Conservation (phyloP, 176 grass and related monocot genomes). For the Tillandsia leiboldiana region DNA sequence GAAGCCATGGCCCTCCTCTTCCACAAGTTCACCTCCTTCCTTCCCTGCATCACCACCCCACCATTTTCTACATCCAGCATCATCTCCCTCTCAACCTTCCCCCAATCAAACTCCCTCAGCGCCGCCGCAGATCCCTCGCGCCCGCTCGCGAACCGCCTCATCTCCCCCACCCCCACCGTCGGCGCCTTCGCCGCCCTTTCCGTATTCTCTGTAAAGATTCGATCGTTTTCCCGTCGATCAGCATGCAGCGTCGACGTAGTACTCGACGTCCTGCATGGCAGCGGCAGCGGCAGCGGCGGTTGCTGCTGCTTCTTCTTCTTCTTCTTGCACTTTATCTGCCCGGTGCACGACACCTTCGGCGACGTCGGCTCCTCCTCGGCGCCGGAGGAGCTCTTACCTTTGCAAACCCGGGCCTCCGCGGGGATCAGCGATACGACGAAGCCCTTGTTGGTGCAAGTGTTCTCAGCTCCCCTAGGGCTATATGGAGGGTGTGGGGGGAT, state of each 20-base stretch:
- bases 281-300: neutral
- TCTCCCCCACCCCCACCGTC: conserved; percentile 39
- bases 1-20: conserved; percentile 52
- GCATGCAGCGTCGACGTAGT: too few species aligned
- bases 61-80: conserved; percentile 7
- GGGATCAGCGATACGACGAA: conserved; percentile 66
- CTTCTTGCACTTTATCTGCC: conserved; percentile 63
- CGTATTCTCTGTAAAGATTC: too few species aligned
- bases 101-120: conserved; percentile 74
- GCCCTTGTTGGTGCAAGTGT: conserved; percentile 44
- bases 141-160: conserved; percentile 79
- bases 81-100: conserved; percentile 12
- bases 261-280: too few species aligned
- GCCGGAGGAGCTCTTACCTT: conserved; percentile 12
- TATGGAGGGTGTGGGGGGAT: conserved; percentile 20
- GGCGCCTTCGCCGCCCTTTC: neutral
- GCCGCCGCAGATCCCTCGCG: conserved; percentile 16
- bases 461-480: conserved; percentile 1
- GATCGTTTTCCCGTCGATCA: too few species aligned
- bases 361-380: conserved; percentile 64
- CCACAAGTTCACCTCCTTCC: conserved; percentile 96
- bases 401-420: conserved; percentile 36
- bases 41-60: conserved; percentile 33
- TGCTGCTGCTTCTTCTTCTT: conserved; percentile 26
- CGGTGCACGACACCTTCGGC: conserved; percentile 83